Base-by-base conservation (phyloP, 2,329 filamentous ascomycete genomes). In the Magnaporthales sp. region DNA sequence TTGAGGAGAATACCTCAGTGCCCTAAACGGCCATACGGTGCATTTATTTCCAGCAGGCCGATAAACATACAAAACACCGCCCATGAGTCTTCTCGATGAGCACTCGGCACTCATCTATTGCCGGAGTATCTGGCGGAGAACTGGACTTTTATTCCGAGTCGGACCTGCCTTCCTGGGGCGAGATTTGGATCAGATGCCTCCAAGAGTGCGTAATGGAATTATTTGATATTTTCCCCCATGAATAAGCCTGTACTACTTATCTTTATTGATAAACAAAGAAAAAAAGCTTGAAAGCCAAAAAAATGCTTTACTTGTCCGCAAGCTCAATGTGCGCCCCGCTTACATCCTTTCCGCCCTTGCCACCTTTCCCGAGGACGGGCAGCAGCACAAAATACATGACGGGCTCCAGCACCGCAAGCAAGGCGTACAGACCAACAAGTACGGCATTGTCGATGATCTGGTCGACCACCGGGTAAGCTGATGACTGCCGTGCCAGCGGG, bases 381-480 rank as follows among this genome's bases (percentile, higher is more conserved):
- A 58, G 46, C 46, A 66, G 54, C 15, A 24, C 27, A 22, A 67
- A 54, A 10, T 58, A 31, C 11, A 67, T 56, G 19, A 31, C 24
- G 30, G 56, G 9, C 62, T 67, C 67, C 30, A 67, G 5, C 3
- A 13, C 61, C 24, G 72, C 51, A 0, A 72, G 68, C 5, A 70
- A 56, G n/a, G 67, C 60, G 51, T 72, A 73, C 19, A 72, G 69
- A 9, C 64, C 69, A 3, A 66, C 63, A 9, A 72, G 66, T 8
- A 73, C 69, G 24, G 68, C 69, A 9, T 73, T 64, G 67, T 73
- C 72, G 27, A 67, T 70, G 22, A 73, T 67, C 67, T 73, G 71
- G 65, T 73, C 70, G 19, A 63, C 68, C 7, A 70, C 69, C 54
- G 71, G 70, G 30, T 73, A 73, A 2, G 67, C 62, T 2, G 68